Conservation (phyloP, 2,329 filamentous ascomycete genomes). For the Aspergillus piperis region DNA sequence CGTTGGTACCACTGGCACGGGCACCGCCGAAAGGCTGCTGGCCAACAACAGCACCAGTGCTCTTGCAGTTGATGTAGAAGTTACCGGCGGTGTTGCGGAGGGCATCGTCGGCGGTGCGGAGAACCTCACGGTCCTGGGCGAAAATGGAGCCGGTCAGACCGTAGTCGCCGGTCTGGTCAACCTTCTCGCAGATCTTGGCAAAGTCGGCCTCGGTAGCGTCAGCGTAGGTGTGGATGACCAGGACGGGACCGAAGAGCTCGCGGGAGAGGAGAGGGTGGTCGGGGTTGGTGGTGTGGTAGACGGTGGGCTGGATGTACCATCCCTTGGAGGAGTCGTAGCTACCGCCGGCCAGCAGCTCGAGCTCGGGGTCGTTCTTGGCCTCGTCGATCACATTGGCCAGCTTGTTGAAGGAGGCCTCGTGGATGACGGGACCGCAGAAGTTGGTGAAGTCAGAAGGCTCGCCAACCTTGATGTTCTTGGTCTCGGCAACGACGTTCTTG, state of each 20-base stretch:
- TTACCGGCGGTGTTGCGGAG: slow-evolving; percentile 44
- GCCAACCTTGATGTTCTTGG: slow-evolving; percentile 69
- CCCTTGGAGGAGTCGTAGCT: slow-evolving; percentile 75
- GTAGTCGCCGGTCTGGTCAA: slow-evolving; percentile 45
- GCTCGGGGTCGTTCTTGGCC: slow-evolving; percentile 72
- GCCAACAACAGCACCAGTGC: slow-evolving; percentile 70
- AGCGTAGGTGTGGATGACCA: slow-evolving; percentile 75
- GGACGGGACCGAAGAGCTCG: slow-evolving; percentile 80
- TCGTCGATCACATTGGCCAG: slow-evolving; percentile 74
- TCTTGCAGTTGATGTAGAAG: slow-evolving; percentile 48
- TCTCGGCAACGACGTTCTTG: slow-evolving; percentile 66
- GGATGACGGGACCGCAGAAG: slow-evolving; percentile 87
- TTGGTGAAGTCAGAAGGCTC: slow-evolving; percentile 69
- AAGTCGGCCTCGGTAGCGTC: slow-evolving; percentile 64
- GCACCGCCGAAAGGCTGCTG: slow-evolving; percentile 72
- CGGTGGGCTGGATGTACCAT: slow-evolving; percentile 80
- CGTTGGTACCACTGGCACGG: slow-evolving; percentile 70
- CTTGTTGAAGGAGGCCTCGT: slow-evolving; percentile 78
- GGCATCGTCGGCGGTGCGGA: slow-evolving; percentile 38
- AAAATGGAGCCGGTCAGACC: slow-evolving; percentile 48
- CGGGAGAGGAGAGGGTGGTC: slow-evolving; percentile 71
- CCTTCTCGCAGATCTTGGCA: slow-evolving; percentile 56
- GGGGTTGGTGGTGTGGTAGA: slow-evolving; percentile 74
- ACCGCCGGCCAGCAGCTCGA: slow-evolving; percentile 74
- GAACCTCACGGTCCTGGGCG: slow-evolving; percentile 39